Evolutionary conservation across 2,329 filamentous ascomycete genomes (phyloP).

Genomic region (Fusarium humuli): DNA sequence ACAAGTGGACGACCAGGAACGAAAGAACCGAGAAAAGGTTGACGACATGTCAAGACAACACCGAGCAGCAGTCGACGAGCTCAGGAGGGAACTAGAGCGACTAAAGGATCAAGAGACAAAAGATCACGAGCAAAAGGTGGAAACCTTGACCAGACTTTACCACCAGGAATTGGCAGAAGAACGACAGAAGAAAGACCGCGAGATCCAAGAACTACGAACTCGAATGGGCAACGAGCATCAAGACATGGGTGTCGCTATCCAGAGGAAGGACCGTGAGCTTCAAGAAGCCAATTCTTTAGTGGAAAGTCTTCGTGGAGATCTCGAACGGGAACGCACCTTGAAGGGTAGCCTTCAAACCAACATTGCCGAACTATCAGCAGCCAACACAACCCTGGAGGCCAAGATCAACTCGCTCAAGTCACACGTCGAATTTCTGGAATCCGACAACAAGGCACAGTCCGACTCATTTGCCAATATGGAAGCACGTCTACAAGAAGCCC

Average conservation of each 20-base stretch:
- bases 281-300: slow-evolving; percentile 59
- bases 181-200: slow-evolving; percentile 65
- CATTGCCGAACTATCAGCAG: slow-evolving; percentile 69
- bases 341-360: slow-evolving; percentile 65
- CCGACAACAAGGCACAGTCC: slow-evolving; percentile 88
- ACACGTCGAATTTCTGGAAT: slow-evolving; percentile 90
- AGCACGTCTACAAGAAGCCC: slow-evolving; percentile 80
- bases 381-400: slow-evolving; percentile 76
- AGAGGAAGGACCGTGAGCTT: slow-evolving; percentile 66
- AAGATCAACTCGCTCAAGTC: slow-evolving; percentile 81
- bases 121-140: slow-evolving; percentile 75
- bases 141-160: slow-evolving; percentile 71
- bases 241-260: slow-evolving; percentile 60
- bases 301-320: slow-evolving; percentile 61
- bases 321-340: slow-evolving; percentile 72
- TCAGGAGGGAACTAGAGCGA: slow-evolving; percentile 60
- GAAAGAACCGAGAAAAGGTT: slow-evolving; percentile 51
- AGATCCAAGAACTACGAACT: slow-evolving; percentile 72
- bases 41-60: slow-evolving; percentile 54
- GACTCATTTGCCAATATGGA: slow-evolving; percentile 87
- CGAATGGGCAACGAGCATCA: slow-evolving; percentile 64
- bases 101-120: slow-evolving; percentile 61
- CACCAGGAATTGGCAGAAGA: slow-evolving; percentile 76
- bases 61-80: slow-evolving; percentile 48
- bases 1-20: slow-evolving; percentile 66